phyloP scores from a whole-genome alignment of 1,284 basidiomycete genomes.

The Phaffia rhodozyma region DNA sequence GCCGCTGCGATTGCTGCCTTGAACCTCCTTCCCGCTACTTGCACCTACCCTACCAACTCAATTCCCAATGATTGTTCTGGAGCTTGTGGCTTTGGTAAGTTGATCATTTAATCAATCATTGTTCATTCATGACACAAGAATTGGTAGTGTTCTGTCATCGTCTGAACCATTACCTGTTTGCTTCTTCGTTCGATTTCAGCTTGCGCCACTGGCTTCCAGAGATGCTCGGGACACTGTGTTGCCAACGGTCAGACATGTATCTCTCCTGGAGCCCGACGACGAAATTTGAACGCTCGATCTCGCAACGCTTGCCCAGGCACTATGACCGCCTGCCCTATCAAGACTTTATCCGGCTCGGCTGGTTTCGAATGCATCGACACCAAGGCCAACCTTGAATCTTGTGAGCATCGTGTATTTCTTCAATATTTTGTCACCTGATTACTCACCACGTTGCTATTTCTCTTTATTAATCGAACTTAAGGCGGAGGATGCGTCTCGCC shows the following conservation, averaged over 20 bases:
- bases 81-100: background rate
- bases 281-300: background rate
- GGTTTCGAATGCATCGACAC: constrained; percentile 22
- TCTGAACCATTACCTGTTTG: too few relatives aligned
- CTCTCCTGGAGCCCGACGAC: background rate
- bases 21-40: background rate
- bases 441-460: background rate
- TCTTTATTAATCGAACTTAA: background rate
- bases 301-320: constrained; percentile 1
- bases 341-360: background rate
- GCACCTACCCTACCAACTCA: background rate
- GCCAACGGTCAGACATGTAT: background rate
- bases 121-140: background rate
- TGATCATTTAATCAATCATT: too few relatives aligned
- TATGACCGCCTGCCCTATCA: constrained; percentile 6
- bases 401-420: constrained; percentile 15
- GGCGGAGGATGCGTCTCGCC: constrained; percentile 25
- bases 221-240: background rate
- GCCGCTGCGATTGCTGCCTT: too few relatives aligned
- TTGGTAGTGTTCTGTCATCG: too few relatives aligned
- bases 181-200: background rate
- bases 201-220: background rate
- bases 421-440: background rate
- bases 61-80: background rate
- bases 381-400: constrained; percentile 23